Base-by-base conservation (phyloP, 495 filamentous ascomycete genomes). In the Lichina pygmaea region DNA sequence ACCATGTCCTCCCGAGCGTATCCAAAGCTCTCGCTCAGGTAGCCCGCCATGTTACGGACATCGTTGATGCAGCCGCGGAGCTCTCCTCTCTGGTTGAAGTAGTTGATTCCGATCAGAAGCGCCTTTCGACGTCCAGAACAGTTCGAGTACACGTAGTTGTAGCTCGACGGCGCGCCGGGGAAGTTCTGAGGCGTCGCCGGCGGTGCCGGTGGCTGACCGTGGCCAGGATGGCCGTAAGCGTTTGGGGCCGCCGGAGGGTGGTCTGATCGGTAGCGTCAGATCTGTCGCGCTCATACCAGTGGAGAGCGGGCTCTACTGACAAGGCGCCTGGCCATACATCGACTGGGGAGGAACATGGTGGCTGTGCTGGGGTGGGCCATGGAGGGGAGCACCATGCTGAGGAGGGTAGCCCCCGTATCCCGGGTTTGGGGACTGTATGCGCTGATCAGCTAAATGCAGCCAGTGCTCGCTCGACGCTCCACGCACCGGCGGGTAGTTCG, bases 1-100 rank as follows among this genome's bases (percentile, higher is more conserved):
- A 97, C 89, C 89, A 97, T 97, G 58, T 95, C 86, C 56, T 95
- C 89, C 41, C 89, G 70, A 55, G 83, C 80, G 58, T 95, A 97
- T 33, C 81, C 78, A 55, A 91, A 97, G 52, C 81, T 76, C 54
- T 86, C 74, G 55, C 86, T 81, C 43, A 97, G 66, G 53, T 92
- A 97, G 45, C 68, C 66, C 24, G 83, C 91, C 89, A 97, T 91
- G 57, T 95, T 95, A 63, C 86, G 81, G 38, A 93, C 91, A 58
- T 97, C 89, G 58, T 95, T 95, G 65, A 95, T 95, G 57, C 89
- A 97, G 44, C 89, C 89, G 43, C 85, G 62, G 40, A 97, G 65
- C 64, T 95, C 82, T 46, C 86, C 86, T 45, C 78, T 73, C 58
- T 95, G 89, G 41, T 77, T 73, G 52, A 94, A 94, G 60, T 97